Percentiles rank a stretch among this genome's conserved stretches.
These are phyloP conservation scores for Penicillium sp. DNA, from an alignment of 2,329 filamentous ascomycete genomes.

Conservation along the genomic window DNA sequence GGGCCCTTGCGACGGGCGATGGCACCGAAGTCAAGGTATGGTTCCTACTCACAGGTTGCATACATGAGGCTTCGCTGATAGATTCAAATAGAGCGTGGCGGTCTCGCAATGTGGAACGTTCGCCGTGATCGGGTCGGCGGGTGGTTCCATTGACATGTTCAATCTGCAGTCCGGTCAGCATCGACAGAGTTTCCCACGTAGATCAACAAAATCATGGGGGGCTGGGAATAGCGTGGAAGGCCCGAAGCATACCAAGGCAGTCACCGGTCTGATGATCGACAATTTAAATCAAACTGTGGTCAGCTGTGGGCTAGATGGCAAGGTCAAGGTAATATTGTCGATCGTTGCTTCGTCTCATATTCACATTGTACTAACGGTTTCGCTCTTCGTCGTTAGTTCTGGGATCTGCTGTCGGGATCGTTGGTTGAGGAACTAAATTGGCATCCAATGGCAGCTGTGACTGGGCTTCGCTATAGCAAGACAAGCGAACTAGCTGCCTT, in stretches of 20 bases:
- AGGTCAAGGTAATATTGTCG: slow-evolving; percentile 66
- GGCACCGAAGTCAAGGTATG: slow-evolving; percentile 65
- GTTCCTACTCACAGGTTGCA: not conserved
- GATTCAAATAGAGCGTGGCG: slow-evolving; percentile 65
- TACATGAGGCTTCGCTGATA: slow-evolving; percentile 4
- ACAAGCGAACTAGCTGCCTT: slow-evolving; percentile 83
- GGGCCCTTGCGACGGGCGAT: slow-evolving; percentile 87
- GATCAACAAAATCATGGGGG: slow-evolving; percentile 61
- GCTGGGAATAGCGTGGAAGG: not conserved
- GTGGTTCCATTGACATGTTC: slow-evolving; percentile 87
- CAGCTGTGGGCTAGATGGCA: slow-evolving; percentile 85
- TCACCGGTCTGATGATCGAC: slow-evolving; percentile 86
- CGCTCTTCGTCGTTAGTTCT: slow-evolving; percentile 57
- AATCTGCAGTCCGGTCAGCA: slow-evolving; percentile 92
- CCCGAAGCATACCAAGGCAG: slow-evolving; percentile 61
- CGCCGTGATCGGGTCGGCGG: slow-evolving; percentile 79
- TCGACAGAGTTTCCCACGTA: slow-evolving; percentile 81
- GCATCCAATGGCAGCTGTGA: slow-evolving; percentile 72
- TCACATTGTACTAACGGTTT: not conserved
- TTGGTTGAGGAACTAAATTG: slow-evolving; percentile 80
- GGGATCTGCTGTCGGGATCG: slow-evolving; percentile 85
- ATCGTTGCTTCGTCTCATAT: not conserved
- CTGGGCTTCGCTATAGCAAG: slow-evolving; percentile 73
- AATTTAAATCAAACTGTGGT: slow-evolving; percentile 82
- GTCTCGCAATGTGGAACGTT: slow-evolving; percentile 93